phyloP scores from a whole-genome alignment of 129 eudicot genomes.

The Helianthus tuberosus region DNA sequence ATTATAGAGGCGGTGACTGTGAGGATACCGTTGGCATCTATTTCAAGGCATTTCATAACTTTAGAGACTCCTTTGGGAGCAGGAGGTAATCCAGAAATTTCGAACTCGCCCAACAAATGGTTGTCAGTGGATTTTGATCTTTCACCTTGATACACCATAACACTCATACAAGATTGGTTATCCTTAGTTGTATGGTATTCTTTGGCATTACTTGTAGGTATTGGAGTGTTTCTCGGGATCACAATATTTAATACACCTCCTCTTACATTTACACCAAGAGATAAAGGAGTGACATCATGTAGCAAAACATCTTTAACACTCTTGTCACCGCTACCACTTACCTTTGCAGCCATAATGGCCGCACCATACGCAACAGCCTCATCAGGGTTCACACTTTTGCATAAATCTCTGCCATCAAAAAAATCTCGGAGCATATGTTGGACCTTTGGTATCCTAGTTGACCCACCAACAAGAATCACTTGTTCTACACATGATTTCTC shows the following conservation, averaged over 20 bases:
- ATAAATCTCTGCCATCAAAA: background rate
- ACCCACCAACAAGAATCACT: constrained; percentile 4
- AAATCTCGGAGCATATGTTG: background rate
- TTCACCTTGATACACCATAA: no score
- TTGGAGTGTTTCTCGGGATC: background rate
- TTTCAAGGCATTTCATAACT: no score
- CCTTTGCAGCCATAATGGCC: background rate
- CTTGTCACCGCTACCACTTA: background rate
- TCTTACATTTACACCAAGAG: background rate
- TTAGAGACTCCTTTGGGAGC: no score
- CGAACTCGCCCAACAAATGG: no score
- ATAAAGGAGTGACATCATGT: constrained; percentile 1
- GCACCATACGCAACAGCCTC: constrained; percentile 4
- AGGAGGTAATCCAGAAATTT: no score
- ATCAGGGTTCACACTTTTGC: background rate
- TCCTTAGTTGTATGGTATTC: no score
- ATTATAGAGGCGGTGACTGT: no score
- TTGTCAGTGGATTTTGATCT: no score
- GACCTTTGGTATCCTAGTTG: constrained; percentile 3
- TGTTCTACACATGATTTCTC: background rate
- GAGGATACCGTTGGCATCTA: no score
- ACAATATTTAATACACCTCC: background rate
- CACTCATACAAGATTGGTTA: no score
- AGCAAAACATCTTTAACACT: background rate
- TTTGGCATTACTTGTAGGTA: background rate